Evolutionary conservation across 768 basidiomycete species (phyloP).

Genomic region (Cyclocybe aegerita): DNA sequence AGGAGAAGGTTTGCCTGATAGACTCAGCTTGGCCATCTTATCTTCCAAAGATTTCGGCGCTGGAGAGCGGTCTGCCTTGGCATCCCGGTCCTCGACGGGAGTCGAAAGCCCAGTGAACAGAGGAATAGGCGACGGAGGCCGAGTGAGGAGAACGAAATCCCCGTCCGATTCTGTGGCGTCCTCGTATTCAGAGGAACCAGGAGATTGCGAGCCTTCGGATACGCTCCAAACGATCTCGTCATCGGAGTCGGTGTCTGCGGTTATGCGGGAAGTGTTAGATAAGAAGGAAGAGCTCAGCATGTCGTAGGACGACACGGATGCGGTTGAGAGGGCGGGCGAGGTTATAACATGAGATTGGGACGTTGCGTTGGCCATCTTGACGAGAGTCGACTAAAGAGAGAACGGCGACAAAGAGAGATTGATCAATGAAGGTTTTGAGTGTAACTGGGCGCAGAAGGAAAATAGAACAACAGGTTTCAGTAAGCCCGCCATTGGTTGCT

Average conservation of each 20-base stretch:
- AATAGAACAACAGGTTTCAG: background rate
- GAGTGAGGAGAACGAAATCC: slow-evolving; percentile 50
- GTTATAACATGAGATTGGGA: slow-evolving; percentile 10
- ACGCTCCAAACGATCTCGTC: slow-evolving; percentile 58
- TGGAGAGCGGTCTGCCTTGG: slow-evolving; percentile 6
- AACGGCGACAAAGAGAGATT: no score
- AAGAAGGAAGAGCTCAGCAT: slow-evolving; percentile 21
- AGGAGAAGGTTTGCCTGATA: background rate
- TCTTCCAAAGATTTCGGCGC: slow-evolving; percentile 7
- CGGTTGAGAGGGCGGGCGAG: slow-evolving; percentile 22
- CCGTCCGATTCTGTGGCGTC: slow-evolving; percentile 38
- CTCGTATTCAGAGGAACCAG: slow-evolving; percentile 25
- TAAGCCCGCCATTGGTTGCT: background rate
- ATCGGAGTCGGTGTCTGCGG: slow-evolving; percentile 38
- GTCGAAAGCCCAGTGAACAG: slow-evolving; percentile 10
- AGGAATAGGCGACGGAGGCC: slow-evolving; percentile 23
- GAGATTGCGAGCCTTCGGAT: slow-evolving; percentile 31
- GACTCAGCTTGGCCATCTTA: slow-evolving; percentile 11
- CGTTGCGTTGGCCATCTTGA: slow-evolving; percentile 6
- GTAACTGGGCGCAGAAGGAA: no score
- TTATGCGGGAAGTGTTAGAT: slow-evolving; percentile 11
- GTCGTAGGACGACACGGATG: slow-evolving; percentile 29
- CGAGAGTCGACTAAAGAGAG: slow-evolving; percentile 4
- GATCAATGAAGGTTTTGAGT: no score
- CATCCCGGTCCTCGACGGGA: slow-evolving; percentile 2